Evolutionary conservation across 2,329 filamentous ascomycete species (phyloP).

Genomic region (Cladosporium sp.): DNA sequence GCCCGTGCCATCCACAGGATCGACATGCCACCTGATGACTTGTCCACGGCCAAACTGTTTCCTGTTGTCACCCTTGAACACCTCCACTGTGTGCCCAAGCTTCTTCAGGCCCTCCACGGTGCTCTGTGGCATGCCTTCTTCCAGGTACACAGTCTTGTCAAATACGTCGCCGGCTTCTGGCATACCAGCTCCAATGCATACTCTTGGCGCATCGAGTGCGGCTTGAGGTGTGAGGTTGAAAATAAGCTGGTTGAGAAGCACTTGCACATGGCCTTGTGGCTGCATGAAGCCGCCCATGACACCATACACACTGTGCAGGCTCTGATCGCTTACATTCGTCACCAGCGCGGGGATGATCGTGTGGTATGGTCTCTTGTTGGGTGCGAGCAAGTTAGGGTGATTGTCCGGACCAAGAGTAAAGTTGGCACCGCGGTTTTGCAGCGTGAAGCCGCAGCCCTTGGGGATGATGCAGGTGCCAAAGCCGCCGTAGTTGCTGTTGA

Average conservation of each 20-base stretch:
- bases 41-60: slow-evolving; percentile 80
- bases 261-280: slow-evolving; percentile 92
- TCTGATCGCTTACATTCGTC: slow-evolving; percentile 69
- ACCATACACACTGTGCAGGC: slow-evolving; percentile 79
- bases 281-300: slow-evolving; percentile 99
- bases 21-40: slow-evolving; percentile 72
- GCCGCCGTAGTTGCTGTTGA: slow-evolving; percentile 89
- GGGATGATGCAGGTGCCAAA: slow-evolving; percentile 88
- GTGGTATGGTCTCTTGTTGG: slow-evolving; percentile 87
- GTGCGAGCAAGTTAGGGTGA: slow-evolving; percentile 77
- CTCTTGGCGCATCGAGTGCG: slow-evolving; percentile 82
- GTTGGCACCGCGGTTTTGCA: slow-evolving; percentile 89
- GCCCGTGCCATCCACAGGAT: slow-evolving; percentile 58
- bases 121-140: slow-evolving; percentile 71
- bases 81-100: slow-evolving; percentile 68
- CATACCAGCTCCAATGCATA: slow-evolving; percentile 77
- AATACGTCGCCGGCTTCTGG: slow-evolving; percentile 54
- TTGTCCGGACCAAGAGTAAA: slow-evolving; percentile 62
- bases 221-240: slow-evolving; percentile 79
- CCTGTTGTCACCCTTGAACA: slow-evolving; percentile 62
- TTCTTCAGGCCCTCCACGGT: slow-evolving; percentile 61
- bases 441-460: slow-evolving; percentile 78
- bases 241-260: slow-evolving; percentile 80
- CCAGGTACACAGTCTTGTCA: slow-evolving; percentile 66
- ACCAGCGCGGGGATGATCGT: slow-evolving; percentile 94